Evolutionary conservation across 2,329 filamentous ascomycete species (phyloP), one percentile per base, ranked within the genome.

Genomic region (Epichloe typhina): DNA sequence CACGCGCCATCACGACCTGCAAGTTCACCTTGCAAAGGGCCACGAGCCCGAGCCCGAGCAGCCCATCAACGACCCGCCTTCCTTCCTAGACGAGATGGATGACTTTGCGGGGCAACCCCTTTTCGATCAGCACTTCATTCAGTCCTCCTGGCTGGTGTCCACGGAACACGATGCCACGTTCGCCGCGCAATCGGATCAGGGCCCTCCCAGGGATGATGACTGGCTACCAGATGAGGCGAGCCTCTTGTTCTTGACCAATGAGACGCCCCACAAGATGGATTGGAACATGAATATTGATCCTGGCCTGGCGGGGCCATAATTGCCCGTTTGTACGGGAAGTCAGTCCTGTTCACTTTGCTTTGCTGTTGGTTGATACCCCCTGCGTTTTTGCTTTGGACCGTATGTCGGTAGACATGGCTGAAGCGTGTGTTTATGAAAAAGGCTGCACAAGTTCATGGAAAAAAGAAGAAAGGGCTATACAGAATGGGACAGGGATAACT

Each of bases 1-100:
- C 55, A 64, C 69, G 39, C 72, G 76, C 35, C 69, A 73, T 51
- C 68, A 72, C 53, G 76, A 80, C 49, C 66, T 78, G 9, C 64
- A 73, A 42, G 55, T 64, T 3, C 77, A 80, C 56, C 49, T 75
- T 3, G 61, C 64, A 60, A 50, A 65, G 64, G 46, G 61, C 49
- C 58, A 62, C 46, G 49, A 45, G 35, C 35, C 45, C 52, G 38
- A 13, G 33, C 31, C 40, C 50, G 40, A 41, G 33, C 35, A 23
- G 26, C 8, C 52, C 3, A 50, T 47, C 46, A 33, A 52, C 8
- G 57, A 63, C 19, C 57, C 59, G 6, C 54, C 54, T 13, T 52
- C 60, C 15, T 57, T 62, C 19, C 53, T 63, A n/a, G 52, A 60
- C 48, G 36, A 44, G n/a, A 53, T 59, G 9, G 53, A 57, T 8